Evolutionary conservation across 805 yeast genomes (phyloP), one percentile per base, ranked within the genome.

Genomic region (Metschnikowia dekortorum): DNA sequence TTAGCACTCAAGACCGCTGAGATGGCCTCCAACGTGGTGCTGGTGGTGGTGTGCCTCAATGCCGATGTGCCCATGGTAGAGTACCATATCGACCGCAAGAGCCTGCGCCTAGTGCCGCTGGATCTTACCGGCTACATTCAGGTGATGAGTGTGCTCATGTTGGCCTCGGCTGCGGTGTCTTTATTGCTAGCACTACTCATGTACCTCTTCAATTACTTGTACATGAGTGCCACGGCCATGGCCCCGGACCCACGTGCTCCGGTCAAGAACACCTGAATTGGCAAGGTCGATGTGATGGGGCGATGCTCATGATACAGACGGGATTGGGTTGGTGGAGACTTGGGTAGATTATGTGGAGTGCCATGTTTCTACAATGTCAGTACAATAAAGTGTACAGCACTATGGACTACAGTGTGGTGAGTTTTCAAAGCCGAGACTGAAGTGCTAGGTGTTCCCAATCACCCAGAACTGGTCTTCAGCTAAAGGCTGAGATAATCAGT

Each of bases 81-180:
- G 60, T 57, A 58, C 38, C 67, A 66, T 34, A 60, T 53, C 30
- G 61, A 58, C 37, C 49, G 51, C 14, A 57, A 37, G n/a, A 18
- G 53, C 13, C 47, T 52, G 13, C 31, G 33, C 9, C 46, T 52
- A 11, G 46, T 58, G n/a, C 57, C 59, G 18, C 57, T 60, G 5
- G 65, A 69, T 35, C 64, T 69, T 5, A 68, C 73, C 0, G 37
- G 50, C 0, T 70, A 69, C 48, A 57, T 71, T 6, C 65, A 63
- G 40, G 45, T 62, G 0, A 54, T 65, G 14, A 40, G 50, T 22
- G 41, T 53, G 26, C 39, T 48, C 10, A 37, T 54, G 13, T 39
- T 54, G 45, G 47, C 51, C 2, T 36, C 49, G 28, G 44, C 64
- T 1, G 46, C 62, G 5, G 22, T 60, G 1, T 43, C 63, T 1